These are phyloP conservation scores for Malassezia caprae DNA, from an alignment of 1,284 basidiomycete species.

Conservation along the genomic window DNA sequence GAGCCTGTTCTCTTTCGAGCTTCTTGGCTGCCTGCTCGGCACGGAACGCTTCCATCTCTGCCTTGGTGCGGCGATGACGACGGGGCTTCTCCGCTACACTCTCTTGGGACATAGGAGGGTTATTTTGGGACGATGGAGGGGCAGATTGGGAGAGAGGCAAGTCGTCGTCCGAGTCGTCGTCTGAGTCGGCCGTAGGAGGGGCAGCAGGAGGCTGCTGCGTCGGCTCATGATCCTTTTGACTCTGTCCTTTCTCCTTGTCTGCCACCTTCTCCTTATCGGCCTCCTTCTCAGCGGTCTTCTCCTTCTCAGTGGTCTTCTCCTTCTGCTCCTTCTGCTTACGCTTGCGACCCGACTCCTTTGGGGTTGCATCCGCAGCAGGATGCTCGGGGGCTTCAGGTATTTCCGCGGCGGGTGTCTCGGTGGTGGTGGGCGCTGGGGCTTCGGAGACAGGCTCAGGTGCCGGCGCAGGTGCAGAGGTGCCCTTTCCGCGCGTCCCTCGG, in stretches of 20 bases:
- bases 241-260: neutral
- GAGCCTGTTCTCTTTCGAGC: slow-evolving; percentile 8
- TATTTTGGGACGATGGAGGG: neutral
- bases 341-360: neutral
- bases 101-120: neutral
- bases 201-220: neutral
- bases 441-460: neutral
- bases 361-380: neutral
- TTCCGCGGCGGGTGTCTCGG: neutral
- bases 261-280: neutral
- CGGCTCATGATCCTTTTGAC: neutral
- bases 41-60: slow-evolving; percentile 19
- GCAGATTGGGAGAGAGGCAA: slow-evolving; percentile 6
- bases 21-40: slow-evolving; percentile 17
- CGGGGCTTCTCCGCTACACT: slow-evolving; percentile 1
- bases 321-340: neutral
- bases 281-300: neutral
- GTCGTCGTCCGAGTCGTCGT: slow-evolving; percentile 9
- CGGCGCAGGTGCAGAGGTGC: neutral
- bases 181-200: neutral
- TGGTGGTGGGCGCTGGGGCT: neutral
- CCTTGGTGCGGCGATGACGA: slow-evolving; percentile 17
- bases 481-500: neutral
- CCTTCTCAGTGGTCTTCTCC: neutral
- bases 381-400: neutral